Conservation (phyloP, 345 rosid genomes). For the Barbarea vulgaris region DNA sequence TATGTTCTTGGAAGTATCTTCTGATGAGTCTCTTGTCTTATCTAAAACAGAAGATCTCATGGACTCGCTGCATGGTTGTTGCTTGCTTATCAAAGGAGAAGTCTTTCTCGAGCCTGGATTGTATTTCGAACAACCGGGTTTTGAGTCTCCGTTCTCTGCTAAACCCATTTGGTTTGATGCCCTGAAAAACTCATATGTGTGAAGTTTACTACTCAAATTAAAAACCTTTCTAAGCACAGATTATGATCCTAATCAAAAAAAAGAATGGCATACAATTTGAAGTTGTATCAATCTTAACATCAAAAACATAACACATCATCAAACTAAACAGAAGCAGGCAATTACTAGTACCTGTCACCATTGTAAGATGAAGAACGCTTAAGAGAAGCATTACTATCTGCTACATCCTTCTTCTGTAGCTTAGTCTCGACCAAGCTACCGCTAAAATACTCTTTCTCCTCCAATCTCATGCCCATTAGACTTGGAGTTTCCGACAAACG, state of each 20-base stretch:
- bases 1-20: constrained; percentile 34
- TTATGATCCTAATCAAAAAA: neutral
- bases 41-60: constrained; percentile 76
- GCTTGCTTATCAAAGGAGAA: constrained; percentile 51
- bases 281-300: neutral
- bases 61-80: constrained; percentile 56
- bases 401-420: constrained; percentile 52
- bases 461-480: constrained; percentile 64
- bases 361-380: constrained; percentile 96
- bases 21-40: constrained; percentile 59
- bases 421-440: constrained; percentile 89
- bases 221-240: neutral
- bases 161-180: constrained; percentile 52
- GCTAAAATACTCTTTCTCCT: constrained; percentile 91
- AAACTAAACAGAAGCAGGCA: constrained; percentile 8
- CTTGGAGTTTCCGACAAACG: constrained; percentile 81
- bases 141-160: constrained; percentile 50
- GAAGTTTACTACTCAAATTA: constrained; percentile 1
- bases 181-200: constrained; percentile 50
- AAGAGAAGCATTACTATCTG: constrained; percentile 50
- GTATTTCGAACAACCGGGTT: constrained; percentile 59
- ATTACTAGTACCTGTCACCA: constrained; percentile 71
- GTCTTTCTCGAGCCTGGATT: constrained; percentile 61
- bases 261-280: neutral
- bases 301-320: constrained; percentile 1